A percentile compares a stretch with the other conserved stretches of the same genome.
These are phyloP conservation scores for Penicillium sp. DNA, from an alignment of 2,329 filamentous ascomycete species.

Conservation along the genomic window DNA sequence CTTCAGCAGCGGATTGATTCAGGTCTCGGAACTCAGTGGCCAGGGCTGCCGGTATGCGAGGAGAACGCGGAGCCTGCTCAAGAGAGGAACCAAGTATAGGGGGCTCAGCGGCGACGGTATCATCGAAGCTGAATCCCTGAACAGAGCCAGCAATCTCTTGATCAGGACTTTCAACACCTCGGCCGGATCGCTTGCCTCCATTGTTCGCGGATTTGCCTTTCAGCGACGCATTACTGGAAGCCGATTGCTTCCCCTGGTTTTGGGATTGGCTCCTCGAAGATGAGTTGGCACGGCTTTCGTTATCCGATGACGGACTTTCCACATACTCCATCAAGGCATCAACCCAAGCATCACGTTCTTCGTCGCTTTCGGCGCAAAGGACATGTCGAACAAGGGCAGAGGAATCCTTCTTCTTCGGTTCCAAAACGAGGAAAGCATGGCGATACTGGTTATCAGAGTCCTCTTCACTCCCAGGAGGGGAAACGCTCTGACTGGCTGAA, in stretches of 20 bases:
- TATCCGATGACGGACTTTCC: slow-evolving; percentile 50
- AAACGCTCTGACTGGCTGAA: slow-evolving; percentile 54
- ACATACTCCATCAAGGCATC: slow-evolving; percentile 86
- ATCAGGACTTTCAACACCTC: slow-evolving; percentile 42
- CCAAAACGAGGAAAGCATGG: slow-evolving; percentile 90
- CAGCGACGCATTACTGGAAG: slow-evolving; percentile 12
- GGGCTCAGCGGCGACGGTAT: slow-evolving; percentile 57
- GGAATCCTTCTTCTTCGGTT: slow-evolving; percentile 95
- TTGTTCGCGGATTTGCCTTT: slow-evolving; percentile 28
- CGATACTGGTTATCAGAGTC: slow-evolving; percentile 91
- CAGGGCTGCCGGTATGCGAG: slow-evolving; percentile 32
- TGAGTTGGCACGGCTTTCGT: slow-evolving; percentile 25
- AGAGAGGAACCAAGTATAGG: slow-evolving; percentile 50
- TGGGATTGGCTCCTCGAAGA: slow-evolving; percentile 22
- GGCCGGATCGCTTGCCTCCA: slow-evolving; percentile 29
- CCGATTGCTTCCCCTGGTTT: slow-evolving; percentile 16
- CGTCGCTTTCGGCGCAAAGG: slow-evolving; percentile 89
- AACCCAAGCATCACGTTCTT: slow-evolving; percentile 91
- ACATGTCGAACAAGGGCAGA: slow-evolving; percentile 86
- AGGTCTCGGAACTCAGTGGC: slow-evolving; percentile 30
- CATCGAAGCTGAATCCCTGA: slow-evolving; percentile 55
- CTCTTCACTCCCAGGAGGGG: slow-evolving; percentile 62
- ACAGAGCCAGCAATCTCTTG: slow-evolving; percentile 35
- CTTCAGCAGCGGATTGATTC: slow-evolving; percentile 21
- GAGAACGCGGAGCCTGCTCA: slow-evolving; percentile 34